Percentiles rank a stretch among this genome's conserved stretches.
Evolutionary conservation across 169 alveolate genomes (phyloP).

Genomic region (Neospora caninum): DNA sequence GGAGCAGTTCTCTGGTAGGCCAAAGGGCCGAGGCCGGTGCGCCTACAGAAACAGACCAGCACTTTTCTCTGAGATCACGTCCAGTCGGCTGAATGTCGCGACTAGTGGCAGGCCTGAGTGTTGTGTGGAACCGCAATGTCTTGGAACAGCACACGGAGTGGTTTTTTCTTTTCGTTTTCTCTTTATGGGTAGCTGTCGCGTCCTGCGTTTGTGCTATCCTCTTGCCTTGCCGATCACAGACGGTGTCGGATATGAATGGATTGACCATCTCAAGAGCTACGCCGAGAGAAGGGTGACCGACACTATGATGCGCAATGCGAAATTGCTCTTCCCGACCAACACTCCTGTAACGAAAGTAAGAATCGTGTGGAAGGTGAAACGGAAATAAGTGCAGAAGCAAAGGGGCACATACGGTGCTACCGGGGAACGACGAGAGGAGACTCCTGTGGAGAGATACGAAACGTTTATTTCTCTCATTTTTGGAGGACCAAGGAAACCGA

Average conservation of each 20-base stretch:
- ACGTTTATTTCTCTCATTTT: no score
- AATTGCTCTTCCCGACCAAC: slow-evolving; percentile 16
- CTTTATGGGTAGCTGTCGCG: no score
- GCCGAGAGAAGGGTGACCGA: slow-evolving; percentile 40
- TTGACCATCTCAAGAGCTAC: slow-evolving; percentile 63
- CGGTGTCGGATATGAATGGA: slow-evolving; percentile 73
- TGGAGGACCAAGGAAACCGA: no score
- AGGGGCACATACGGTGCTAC: no score
- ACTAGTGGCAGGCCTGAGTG: neutral
- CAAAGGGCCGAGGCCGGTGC: neutral
- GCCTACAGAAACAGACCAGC: neutral
- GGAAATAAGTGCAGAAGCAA: neutral
- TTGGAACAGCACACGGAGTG: no score
- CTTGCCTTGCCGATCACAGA: slow-evolving; percentile 18
- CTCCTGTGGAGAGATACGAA: no score
- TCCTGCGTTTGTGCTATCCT: no score
- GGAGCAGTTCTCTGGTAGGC: slow-evolving; percentile 78
- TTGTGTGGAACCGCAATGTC: no score
- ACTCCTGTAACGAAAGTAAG: slow-evolving; percentile 60
- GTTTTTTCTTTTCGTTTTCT: no score
- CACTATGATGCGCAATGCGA: neutral
- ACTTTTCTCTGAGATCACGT: neutral
- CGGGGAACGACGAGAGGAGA: no score
- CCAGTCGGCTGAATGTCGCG: neutral
- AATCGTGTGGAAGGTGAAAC: neutral